A percentile compares a stretch with the other conserved stretches of the same genome.
Evolutionary conservation across 2,329 filamentous ascomycete species (phyloP).

Genomic region (Cladophialophora yegresii): DNA sequence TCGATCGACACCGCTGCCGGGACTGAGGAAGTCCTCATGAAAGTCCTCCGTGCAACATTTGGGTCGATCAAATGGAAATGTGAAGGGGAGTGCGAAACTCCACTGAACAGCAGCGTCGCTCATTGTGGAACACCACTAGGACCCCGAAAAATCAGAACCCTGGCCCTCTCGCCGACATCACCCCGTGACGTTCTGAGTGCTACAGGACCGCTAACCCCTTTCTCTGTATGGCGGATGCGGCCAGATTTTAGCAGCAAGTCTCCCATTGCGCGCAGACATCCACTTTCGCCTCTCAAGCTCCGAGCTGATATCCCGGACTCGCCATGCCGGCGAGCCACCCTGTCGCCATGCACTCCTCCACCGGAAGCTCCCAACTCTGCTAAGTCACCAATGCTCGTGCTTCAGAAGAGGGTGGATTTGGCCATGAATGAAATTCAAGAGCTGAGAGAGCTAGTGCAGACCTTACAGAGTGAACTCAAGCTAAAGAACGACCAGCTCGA

Average conservation of each 20-base stretch:
- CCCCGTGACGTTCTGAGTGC: slow-evolving; percentile 24
- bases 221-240: slow-evolving; percentile 27
- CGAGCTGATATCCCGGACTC: slow-evolving; percentile 26
- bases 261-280: slow-evolving; percentile 20
- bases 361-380: slow-evolving; percentile 29
- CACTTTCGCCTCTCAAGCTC: slow-evolving; percentile 26
- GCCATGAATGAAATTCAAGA: slow-evolving; percentile 34
- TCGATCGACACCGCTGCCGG: slow-evolving; percentile 34
- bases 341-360: slow-evolving; percentile 32
- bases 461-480: slow-evolving; percentile 25
- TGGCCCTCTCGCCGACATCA: slow-evolving; percentile 28
- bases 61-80: slow-evolving; percentile 30
- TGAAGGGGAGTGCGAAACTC: slow-evolving; percentile 32
- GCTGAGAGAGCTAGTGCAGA: slow-evolving; percentile 26
- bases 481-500: slow-evolving; percentile 14
- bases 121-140: slow-evolving; percentile 33
- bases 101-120: slow-evolving; percentile 33
- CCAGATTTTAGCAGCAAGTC: slow-evolving; percentile 24
- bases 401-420: slow-evolving; percentile 32
- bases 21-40: slow-evolving; percentile 27
- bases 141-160: slow-evolving; percentile 27
- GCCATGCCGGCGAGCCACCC: slow-evolving; percentile 24
- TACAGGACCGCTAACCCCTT: slow-evolving; percentile 16
- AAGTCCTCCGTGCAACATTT: slow-evolving; percentile 28
- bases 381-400: slow-evolving; percentile 32